Evolutionary conservation across 2,329 filamentous ascomycete species (phyloP).

Genomic region (Aspergillus fijiensis): DNA sequence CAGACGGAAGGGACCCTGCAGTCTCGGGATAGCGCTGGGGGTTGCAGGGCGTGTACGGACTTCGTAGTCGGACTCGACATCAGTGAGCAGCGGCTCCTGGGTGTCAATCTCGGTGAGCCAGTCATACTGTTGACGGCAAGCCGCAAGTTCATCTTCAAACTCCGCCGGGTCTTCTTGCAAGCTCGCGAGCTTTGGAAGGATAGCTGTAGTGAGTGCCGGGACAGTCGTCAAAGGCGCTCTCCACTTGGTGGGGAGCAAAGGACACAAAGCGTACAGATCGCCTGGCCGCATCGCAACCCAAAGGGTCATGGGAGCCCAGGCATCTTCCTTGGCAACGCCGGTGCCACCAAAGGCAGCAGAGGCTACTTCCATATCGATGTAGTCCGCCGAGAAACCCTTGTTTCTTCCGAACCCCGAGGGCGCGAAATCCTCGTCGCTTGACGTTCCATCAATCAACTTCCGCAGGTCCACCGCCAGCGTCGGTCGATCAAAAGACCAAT

Average conservation of each 20-base stretch:
- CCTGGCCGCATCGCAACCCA: conserved; percentile 96
- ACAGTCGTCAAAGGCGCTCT: conserved; percentile 72
- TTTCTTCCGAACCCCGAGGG: conserved; percentile 72
- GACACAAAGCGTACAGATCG: conserved; percentile 90
- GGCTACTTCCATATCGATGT: conserved; percentile 90
- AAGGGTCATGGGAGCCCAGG: conserved; percentile 92
- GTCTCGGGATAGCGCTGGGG: conserved; percentile 56
- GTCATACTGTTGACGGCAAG: conserved; percentile 56
- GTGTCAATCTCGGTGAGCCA: conserved; percentile 59
- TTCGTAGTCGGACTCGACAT: conserved; percentile 48
- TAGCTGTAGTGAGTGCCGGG: conserved; percentile 77
- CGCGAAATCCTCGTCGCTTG: conserved; percentile 76
- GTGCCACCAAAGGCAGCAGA: conserved; percentile 83
- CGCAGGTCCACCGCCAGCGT: conserved; percentile 82
- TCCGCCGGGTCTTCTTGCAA: conserved; percentile 44
- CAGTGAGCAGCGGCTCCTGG: conserved; percentile 49
- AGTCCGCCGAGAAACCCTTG: conserved; percentile 83
- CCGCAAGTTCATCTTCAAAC: conserved; percentile 47
- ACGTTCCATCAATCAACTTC: conserved; percentile 82
- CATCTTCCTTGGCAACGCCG: conserved; percentile 58
- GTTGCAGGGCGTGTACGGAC: conserved; percentile 57
- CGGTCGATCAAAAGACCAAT: conserved; percentile 83
- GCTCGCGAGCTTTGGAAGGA: conserved; percentile 67
- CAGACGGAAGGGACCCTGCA: conserved; percentile 62
- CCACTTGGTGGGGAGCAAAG: conserved; percentile 84